A percentile compares a stretch with the other conserved stretches of the same genome.
phyloP scores from a whole-genome alignment of 495 filamentous ascomycete species.

The Penicillium subrubescens region DNA sequence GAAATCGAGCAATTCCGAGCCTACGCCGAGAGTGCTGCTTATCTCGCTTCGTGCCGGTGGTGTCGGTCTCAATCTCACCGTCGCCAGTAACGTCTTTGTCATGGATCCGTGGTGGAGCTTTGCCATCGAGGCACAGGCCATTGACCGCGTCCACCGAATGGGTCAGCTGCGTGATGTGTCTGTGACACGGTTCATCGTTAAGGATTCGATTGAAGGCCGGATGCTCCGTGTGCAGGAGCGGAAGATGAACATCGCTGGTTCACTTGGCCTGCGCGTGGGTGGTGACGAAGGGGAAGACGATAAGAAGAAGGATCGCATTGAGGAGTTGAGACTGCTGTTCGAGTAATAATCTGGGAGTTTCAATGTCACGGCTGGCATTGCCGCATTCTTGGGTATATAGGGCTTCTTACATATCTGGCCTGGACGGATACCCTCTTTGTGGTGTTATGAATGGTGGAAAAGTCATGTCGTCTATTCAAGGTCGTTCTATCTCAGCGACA shows the following conservation, averaged over 20 bases:
- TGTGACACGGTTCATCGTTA: slow-evolving; percentile 84
- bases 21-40: slow-evolving; percentile 60
- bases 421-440: background rate
- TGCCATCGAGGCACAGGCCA: slow-evolving; percentile 94
- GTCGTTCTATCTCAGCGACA: background rate
- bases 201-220: slow-evolving; percentile 88
- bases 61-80: slow-evolving; percentile 90
- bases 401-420: background rate
- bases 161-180: slow-evolving; percentile 85
- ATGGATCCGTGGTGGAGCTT: slow-evolving; percentile 99
- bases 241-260: slow-evolving; percentile 86
- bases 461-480: background rate
- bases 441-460: background rate
- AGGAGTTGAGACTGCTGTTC: slow-evolving; percentile 91
- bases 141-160: slow-evolving; percentile 99
- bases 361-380: background rate
- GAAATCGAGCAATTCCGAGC: slow-evolving; percentile 30
- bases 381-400: background rate
- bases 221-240: slow-evolving; percentile 94
- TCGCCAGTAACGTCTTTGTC: slow-evolving; percentile 87
- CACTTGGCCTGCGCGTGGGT: slow-evolving; percentile 74
- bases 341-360: slow-evolving; percentile 48
- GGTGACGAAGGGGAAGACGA: slow-evolving; percentile 79
- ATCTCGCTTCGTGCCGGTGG: slow-evolving; percentile 89
- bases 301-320: slow-evolving; percentile 84